A percentile compares a stretch with the other conserved stretches of the same genome.
phyloP scores from a whole-genome alignment of 176 grass and related monocot species.

The Stipa capillata region DNA sequence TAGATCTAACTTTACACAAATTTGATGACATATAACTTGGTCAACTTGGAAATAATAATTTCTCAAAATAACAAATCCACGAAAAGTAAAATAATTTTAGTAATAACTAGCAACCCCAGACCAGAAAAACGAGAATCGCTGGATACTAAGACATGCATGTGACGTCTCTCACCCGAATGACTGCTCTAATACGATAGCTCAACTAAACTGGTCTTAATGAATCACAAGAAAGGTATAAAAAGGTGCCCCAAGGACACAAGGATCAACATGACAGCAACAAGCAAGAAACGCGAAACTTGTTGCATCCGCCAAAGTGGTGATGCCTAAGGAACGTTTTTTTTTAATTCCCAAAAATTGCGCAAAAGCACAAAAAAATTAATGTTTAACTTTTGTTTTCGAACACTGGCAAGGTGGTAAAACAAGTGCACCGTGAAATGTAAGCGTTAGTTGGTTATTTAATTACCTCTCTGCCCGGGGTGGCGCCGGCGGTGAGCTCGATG shows the following conservation, averaged over 20 bases:
- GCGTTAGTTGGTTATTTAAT: not conserved
- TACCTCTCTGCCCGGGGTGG: conserved; percentile 2
- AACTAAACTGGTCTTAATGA: not conserved
- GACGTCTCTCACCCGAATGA: not conserved
- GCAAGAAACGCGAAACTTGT: not conserved
- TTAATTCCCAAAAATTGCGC: no score
- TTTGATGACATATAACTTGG: no score
- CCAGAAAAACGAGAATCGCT: not conserved
- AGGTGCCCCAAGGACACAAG: not conserved
- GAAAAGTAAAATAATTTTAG: no score
- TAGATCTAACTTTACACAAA: no score
- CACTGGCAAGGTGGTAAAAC: not conserved
- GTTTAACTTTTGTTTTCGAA: not conserved
- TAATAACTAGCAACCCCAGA: not conserved
- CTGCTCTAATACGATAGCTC: not conserved
- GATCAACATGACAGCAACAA: not conserved
- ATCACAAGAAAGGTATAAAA: conserved; percentile 41
- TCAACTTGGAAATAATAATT: no score
- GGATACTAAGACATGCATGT: not conserved
- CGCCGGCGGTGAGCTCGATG: not conserved
- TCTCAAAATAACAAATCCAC: no score
- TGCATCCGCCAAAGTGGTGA: not conserved
- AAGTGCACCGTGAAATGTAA: not conserved
- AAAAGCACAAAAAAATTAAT: no score
- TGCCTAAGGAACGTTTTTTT: not conserved